Evolutionary conservation across 2,329 filamentous ascomycete genomes (phyloP), one percentile per base, ranked within the genome.

Genomic region (Ceratocystis papillata): DNA sequence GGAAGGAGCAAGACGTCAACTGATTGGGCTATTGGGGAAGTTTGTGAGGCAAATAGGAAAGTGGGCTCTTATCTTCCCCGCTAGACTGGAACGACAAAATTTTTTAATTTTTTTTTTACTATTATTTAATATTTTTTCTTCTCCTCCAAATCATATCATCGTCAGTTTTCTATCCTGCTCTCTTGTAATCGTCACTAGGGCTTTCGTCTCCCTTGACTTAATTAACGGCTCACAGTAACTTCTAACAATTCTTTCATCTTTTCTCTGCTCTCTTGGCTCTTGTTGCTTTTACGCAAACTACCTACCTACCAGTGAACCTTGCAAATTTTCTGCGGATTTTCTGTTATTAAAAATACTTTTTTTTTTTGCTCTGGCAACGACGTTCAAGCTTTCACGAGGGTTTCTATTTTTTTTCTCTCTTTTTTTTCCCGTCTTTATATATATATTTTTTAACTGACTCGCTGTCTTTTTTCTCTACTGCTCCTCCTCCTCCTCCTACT

Each of bases 61-160:
- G 22, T n/a, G 60, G 20, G 46, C 17, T 53, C 20, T 15, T 8
- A 7, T 17, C n/a, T 25, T 28, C 41, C 60, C 37, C 60, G 60
- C 60, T 25, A 62, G 41, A 62, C 60, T 28, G 37, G 28, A 37
- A n/a, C 60, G 22, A 5, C 22, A 22, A 28, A 44, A 37, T n/a
- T 48, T 22, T 15, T 44, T 57, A 25, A 41, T 25, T 46, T 67
- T 57, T 65, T 30, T 63, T 60, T 7, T 57, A 2, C 44, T 63
- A 28, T 67, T 62, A 28, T 22, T 28, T 63, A 63, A 22, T n/a
- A 22, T 53, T 64, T 37, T 50, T 48, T 57, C 53, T 28, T 53
- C 44, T 44, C 17, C 63, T 46, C 57, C 53, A 15, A 41, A 53
- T 30, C 55, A 62, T 63, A 37, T 10, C 17, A 37, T 59, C 28